These are phyloP conservation scores for Yamadazyma kanchanaburiensis DNA, from an alignment of 1,139 yeast species.

Conservation along the genomic window DNA sequence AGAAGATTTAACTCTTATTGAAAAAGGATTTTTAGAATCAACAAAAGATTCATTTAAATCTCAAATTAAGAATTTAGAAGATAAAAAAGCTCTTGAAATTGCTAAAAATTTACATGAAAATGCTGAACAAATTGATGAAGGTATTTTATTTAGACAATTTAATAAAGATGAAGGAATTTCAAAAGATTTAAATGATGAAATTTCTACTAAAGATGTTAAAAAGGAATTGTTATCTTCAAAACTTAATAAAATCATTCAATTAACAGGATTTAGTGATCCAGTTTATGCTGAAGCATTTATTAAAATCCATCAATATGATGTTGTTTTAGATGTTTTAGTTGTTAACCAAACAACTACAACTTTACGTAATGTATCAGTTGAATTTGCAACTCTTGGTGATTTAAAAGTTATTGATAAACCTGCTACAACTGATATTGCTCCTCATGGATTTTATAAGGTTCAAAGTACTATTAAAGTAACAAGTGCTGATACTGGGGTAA, in stretches of 20 bases:
- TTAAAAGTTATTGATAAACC: constrained; percentile 93
- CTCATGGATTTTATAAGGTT: constrained; percentile 91
- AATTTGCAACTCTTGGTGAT: constrained; percentile 95
- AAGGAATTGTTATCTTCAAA: constrained; percentile 69
- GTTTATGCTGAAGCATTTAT: constrained; percentile 97
- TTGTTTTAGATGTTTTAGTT: constrained; percentile 86
- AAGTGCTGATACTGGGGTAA: constrained; percentile 95
- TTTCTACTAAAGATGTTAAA: constrained; percentile 37
- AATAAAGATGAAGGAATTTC: constrained; percentile 45
- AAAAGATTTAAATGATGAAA: constrained; percentile 44
- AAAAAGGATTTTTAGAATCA: constrained; percentile 79
- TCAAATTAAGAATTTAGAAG: constrained; percentile 54
- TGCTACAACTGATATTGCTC: constrained; percentile 88
- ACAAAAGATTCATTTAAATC: constrained; percentile 79
- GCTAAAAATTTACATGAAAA: constrained; percentile 62
- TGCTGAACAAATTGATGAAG: constrained; percentile 82
- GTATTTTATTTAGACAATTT: constrained; percentile 81
- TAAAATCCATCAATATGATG: constrained; percentile 93
- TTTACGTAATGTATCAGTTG: constrained; percentile 86
- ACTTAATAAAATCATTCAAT: constrained; percentile 82
- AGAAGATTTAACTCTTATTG: constrained; percentile 47
- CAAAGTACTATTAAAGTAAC: constrained; percentile 92
- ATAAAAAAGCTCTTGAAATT: constrained; percentile 53
- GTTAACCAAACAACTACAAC: constrained; percentile 95
- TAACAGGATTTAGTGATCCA: constrained; percentile 97